A percentile compares a stretch with the other conserved stretches of the same genome.
These are phyloP conservation scores for Blastobotrys attinorum DNA, from an alignment of 805 yeast species.

Conservation along the genomic window DNA sequence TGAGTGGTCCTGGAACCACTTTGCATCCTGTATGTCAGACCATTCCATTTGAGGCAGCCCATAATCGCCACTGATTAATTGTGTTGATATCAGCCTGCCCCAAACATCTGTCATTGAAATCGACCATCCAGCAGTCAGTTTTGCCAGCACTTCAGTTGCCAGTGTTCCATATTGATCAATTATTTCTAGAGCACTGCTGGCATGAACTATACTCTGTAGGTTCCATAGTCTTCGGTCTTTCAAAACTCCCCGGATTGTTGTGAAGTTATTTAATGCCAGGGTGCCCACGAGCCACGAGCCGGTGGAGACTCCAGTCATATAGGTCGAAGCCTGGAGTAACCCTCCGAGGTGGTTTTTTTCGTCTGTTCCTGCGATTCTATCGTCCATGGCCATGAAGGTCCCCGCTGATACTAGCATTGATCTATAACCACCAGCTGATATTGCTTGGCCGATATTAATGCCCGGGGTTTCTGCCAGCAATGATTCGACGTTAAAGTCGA, in stretches of 20 bases:
- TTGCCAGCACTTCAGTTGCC: constrained; percentile 39
- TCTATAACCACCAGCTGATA: constrained; percentile 87
- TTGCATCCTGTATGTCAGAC: constrained; percentile 45
- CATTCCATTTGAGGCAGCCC: constrained; percentile 51
- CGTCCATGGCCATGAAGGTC: constrained; percentile 68
- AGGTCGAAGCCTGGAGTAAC: constrained; percentile 56
- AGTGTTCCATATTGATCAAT: constrained; percentile 41
- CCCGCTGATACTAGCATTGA: constrained; percentile 86
- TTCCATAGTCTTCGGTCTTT: constrained; percentile 52
- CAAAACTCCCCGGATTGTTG: constrained; percentile 53
- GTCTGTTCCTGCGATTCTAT: constrained; percentile 52
- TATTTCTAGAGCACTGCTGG: constrained; percentile 41
- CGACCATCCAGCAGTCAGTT: constrained; percentile 56
- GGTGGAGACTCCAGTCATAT: constrained; percentile 71
- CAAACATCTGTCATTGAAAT: constrained; percentile 69
- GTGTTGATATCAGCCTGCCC: constrained; percentile 65
- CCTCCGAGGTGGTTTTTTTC: constrained; percentile 61
- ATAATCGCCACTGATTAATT: constrained; percentile 47
- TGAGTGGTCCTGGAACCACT: constrained; percentile 47
- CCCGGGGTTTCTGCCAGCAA: constrained; percentile 55
- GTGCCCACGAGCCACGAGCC: constrained; percentile 77
- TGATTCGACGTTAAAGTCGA: constrained; percentile 49
- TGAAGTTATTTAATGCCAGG: constrained; percentile 59
- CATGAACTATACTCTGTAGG: constrained; percentile 47
- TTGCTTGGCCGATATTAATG: constrained; percentile 37